Evolutionary conservation across 352 stramenopile species (phyloP).

Genomic region (Peronospora farinosa): DNA sequence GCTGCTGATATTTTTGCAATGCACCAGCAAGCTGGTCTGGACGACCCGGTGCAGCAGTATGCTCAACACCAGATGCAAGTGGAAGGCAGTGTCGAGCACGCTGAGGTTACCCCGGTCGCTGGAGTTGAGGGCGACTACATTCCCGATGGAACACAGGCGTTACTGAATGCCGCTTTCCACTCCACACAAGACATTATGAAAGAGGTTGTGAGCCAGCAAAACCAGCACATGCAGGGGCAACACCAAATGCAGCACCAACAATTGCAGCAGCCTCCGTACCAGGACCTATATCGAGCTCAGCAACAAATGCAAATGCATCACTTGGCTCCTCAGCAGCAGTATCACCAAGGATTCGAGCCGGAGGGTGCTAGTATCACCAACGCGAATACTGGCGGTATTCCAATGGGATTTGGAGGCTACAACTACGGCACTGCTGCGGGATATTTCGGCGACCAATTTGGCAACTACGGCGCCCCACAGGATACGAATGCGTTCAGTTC

Average conservation of each 20-base stretch:
- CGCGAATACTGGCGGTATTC: constrained; percentile 19
- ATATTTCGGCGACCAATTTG: constrained; percentile 38
- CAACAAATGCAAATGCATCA: constrained; percentile 35
- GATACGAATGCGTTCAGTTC: constrained; percentile 33
- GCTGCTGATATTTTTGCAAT: constrained; percentile 35
- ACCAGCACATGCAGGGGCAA: constrained; percentile 32
- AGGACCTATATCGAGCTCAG: constrained; percentile 32
- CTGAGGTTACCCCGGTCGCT: constrained; percentile 12
- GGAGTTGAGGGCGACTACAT: constrained; percentile 33
- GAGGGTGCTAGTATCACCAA: constrained; percentile 39
- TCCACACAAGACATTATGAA: constrained; percentile 75
- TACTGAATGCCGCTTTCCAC: constrained; percentile 65
- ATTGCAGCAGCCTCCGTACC: constrained; percentile 28
- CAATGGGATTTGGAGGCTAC: constrained; percentile 32
- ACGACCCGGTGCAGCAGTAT: constrained; percentile 20
- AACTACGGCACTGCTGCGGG: constrained; percentile 22
- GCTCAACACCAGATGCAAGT: constrained; percentile 19
- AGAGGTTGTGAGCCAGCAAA: constrained; percentile 49
- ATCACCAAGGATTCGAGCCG: constrained; percentile 53
- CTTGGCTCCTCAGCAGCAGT: constrained; percentile 32
- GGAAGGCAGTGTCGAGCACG: constrained; percentile 8
- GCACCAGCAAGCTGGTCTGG: constrained; percentile 29
- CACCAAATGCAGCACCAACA: constrained; percentile 35
- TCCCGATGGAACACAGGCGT: constrained; percentile 52
- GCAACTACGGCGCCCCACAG: constrained; percentile 26